Evolutionary conservation across 2,329 filamentous ascomycete genomes (phyloP).

Genomic region (Botrytis aclada): DNA sequence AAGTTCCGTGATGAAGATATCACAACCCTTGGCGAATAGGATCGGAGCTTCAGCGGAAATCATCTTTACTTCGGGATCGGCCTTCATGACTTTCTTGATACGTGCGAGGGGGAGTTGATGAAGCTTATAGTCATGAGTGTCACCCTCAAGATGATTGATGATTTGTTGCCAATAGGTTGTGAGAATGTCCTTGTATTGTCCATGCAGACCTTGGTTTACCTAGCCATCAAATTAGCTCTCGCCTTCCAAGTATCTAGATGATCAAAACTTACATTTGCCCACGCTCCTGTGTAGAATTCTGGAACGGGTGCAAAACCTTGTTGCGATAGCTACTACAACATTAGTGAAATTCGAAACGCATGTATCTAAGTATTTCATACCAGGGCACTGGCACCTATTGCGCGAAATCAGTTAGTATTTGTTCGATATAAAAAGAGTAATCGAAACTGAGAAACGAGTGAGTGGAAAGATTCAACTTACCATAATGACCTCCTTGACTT

Average conservation of each 20-base stretch:
- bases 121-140: conserved; percentile 97
- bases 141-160: conserved; percentile 90
- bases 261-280: conserved; percentile 74
- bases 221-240: conserved; percentile 41
- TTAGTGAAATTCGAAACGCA: conserved; percentile 28
- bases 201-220: conserved; percentile 93
- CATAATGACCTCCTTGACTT: conserved; percentile 73
- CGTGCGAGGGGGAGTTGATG: conserved; percentile 95
- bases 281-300: conserved; percentile 89
- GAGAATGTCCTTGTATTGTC: conserved; percentile 92
- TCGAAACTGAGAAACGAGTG: background rate
- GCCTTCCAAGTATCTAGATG: conserved; percentile 13
- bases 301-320: conserved; percentile 84
- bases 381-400: conserved; percentile 62
- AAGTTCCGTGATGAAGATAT: conserved; percentile 98
- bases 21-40: conserved; percentile 95
- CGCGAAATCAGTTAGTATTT: conserved; percentile 32
- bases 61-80: conserved; percentile 99
- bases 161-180: conserved; percentile 99
- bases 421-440: background rate
- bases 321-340: conserved; percentile 65
- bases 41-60: conserved; percentile 98
- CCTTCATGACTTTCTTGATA: conserved; percentile 99
- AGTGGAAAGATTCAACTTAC: conserved; percentile 45
- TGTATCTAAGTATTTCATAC: conserved; percentile 48